Base-by-base conservation (phyloP, 768 basidiomycete genomes). In the Trametes villosa region DNA sequence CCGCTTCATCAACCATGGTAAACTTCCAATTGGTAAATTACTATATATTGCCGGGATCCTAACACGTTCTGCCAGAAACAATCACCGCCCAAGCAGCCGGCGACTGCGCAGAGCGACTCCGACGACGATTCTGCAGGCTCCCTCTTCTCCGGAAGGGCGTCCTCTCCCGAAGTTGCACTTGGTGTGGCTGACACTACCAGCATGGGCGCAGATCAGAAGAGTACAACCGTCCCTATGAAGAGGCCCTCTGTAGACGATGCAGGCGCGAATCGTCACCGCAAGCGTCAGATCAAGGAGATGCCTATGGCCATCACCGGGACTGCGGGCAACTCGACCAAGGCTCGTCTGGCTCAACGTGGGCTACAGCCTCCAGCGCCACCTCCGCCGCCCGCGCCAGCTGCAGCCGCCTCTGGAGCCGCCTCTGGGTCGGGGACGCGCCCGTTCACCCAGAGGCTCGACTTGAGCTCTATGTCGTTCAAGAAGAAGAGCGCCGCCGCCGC, bases 261-360 rank as follows among this genome's bases (percentile, higher is more conserved):
- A 22, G 38, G 15, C 8, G 46, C 40, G 18, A 26, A 27, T 22
- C 60, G 42, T n/a, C 56, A 33, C 11, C 52, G 62, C 40, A 58
- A 54, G 41, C 56, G 62, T 3, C 57, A 54, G 47, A 41, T 59
- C 41, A 54, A 41, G 62, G 52, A 54, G 24, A 53, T 65, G 52
- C 58, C 64, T 20, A 51, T 61, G 59, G n/a, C 11, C 1, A 54
- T 59, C 52, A 56, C 57, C 4, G 54, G 33, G 1, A 55, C 50
- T 7, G 48, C 49, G 18, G 67, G 64, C 9, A 65, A 65, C 17
- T 24, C 64, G 8, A 65, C 64, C 13, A 67, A 67, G 48, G 57
- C 59, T 4, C 64, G 64, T 7, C 31, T 67, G 11, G 67, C 67
- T 7, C 61, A 67, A 29, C 49, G 54, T 15, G 49, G 45, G 0